Base-by-base conservation (phyloP, 2,329 filamentous ascomycete species). In the Fusarium sp. region DNA sequence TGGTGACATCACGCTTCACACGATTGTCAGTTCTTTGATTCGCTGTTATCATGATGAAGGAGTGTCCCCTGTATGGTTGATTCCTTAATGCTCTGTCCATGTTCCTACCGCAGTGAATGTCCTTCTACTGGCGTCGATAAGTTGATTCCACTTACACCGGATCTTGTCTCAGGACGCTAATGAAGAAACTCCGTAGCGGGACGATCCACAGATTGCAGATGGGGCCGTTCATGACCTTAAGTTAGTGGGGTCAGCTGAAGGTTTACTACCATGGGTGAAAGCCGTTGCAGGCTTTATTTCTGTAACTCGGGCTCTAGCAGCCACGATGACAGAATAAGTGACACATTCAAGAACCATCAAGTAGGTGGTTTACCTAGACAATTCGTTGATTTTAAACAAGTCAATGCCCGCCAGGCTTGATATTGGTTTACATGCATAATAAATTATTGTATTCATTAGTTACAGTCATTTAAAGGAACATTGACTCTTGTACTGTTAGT, bases 1-100 rank as follows among this genome's bases (percentile, higher is more conserved):
- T 45, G 50, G 54, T 70, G 68, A 70, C 63, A 70, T 70, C 63
- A 70, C 68, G 43, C 53, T 65, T 56, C 51, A 44, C 61, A 62
- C 34, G 50, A 25, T 47, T 43, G 18, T 27, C 27, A 15, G 47
- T 43, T 10, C 10, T 45, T 53, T 22, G 24, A 18, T 4, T 18
- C 24, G 25, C 6, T 5, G 27, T 27, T 14, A 6, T 16, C 27
- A 29, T 32, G 11, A 9, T 38, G 27, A 9, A 22, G 18, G 20
- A 22, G 30, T 29, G 4, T 38, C 9, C 20, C 27, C 16, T 51
- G 32, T 45, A 34, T 44, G 22, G 29, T 22, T 6, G 12, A 15
- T 40, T 20, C 24, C 20, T 16, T 42, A n/a, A n/a, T 43, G 16
- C 27, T 29, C 15, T 16, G 10, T 25, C 42, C 34, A 38, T 16